Percentiles rank a stretch among this genome's conserved stretches.
These are phyloP conservation scores for Imleria badia DNA, from an alignment of 768 basidiomycete genomes.

Conservation along the genomic window DNA sequence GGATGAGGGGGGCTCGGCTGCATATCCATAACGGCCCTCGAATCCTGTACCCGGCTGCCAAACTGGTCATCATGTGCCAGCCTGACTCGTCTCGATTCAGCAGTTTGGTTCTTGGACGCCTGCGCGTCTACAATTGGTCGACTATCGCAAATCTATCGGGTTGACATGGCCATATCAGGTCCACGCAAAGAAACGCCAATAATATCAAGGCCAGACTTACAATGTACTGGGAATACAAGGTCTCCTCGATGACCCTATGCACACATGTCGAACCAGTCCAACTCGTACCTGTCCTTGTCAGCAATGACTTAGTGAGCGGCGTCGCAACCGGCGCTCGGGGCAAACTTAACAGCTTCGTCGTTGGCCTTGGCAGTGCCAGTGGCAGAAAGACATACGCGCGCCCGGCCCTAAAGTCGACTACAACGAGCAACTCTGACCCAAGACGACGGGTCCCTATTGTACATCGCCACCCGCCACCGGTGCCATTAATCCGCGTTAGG, in stretches of 20 bases:
- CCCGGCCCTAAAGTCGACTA: slow-evolving; percentile 21
- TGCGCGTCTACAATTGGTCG: slow-evolving; percentile 18
- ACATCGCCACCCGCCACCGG: slow-evolving; percentile 36
- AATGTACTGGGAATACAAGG: background rate
- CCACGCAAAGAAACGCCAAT: slow-evolving; percentile 16
- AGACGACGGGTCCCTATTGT: slow-evolving; percentile 26
- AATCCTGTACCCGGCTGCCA: slow-evolving; percentile 34
- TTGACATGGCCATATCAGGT: slow-evolving; percentile 18
- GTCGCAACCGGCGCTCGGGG: slow-evolving; percentile 9
- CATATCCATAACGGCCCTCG: slow-evolving; percentile 31
- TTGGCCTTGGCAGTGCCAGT: slow-evolving; percentile 8
- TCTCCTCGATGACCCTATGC: background rate
- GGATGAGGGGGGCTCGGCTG: slow-evolving; percentile 47
- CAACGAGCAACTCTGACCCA: slow-evolving; percentile 13
- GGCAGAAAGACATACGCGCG: background rate
- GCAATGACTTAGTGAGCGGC: slow-evolving; percentile 13
- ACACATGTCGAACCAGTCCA: slow-evolving; percentile 4
- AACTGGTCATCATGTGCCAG: slow-evolving; percentile 37
- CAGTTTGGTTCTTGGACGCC: slow-evolving; percentile 16
- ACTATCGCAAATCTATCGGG: slow-evolving; percentile 24
- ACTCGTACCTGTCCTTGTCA: slow-evolving; percentile 10
- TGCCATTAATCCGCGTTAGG: slow-evolving; percentile 17
- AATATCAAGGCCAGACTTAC: slow-evolving; percentile 14
- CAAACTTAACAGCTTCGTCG: slow-evolving; percentile 13
- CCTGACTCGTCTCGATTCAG: slow-evolving; percentile 46